Evolutionary conservation across 2,329 filamentous ascomycete species (phyloP).

Genomic region (Xylariaceae sp.): DNA sequence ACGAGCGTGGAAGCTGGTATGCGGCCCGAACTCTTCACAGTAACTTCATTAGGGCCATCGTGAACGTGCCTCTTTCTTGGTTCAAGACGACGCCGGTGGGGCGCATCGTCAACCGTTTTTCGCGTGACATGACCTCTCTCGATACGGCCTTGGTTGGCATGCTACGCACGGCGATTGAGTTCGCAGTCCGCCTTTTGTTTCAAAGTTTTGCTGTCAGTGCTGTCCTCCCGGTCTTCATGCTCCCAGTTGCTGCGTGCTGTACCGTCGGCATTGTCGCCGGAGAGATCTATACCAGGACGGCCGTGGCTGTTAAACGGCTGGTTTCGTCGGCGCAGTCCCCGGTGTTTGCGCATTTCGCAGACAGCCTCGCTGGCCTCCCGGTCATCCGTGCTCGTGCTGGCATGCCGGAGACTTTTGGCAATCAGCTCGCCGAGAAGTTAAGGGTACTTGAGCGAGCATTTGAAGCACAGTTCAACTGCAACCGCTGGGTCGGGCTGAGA

Average conservation of each 20-base stretch:
- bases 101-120: slow-evolving; percentile 62
- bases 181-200: slow-evolving; percentile 41
- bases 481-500: slow-evolving; percentile 63
- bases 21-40: slow-evolving; percentile 61
- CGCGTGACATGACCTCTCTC: slow-evolving; percentile 63
- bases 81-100: slow-evolving; percentile 61
- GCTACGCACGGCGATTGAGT: slow-evolving; percentile 53
- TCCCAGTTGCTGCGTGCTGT: slow-evolving; percentile 50
- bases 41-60: slow-evolving; percentile 58
- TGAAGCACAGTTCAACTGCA: slow-evolving; percentile 61
- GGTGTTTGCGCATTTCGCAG: slow-evolving; percentile 63
- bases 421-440: slow-evolving; percentile 58
- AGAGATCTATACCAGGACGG: slow-evolving; percentile 54
- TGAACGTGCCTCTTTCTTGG: slow-evolving; percentile 63
- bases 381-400: slow-evolving; percentile 59
- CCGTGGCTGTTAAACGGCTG: slow-evolving; percentile 51
- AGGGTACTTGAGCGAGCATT: slow-evolving; percentile 53
- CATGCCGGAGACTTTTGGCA: slow-evolving; percentile 55
- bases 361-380: slow-evolving; percentile 57
- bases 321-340: slow-evolving; percentile 54
- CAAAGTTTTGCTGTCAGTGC: slow-evolving; percentile 49
- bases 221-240: slow-evolving; percentile 52
- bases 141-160: slow-evolving; percentile 55
- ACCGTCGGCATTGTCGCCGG: slow-evolving; percentile 48
- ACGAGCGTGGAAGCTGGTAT: slow-evolving; percentile 63